Evolutionary conservation across 1,284 basidiomycete genomes (phyloP), one percentile per base, ranked within the genome.

Genomic region (Flammula alnicola): DNA sequence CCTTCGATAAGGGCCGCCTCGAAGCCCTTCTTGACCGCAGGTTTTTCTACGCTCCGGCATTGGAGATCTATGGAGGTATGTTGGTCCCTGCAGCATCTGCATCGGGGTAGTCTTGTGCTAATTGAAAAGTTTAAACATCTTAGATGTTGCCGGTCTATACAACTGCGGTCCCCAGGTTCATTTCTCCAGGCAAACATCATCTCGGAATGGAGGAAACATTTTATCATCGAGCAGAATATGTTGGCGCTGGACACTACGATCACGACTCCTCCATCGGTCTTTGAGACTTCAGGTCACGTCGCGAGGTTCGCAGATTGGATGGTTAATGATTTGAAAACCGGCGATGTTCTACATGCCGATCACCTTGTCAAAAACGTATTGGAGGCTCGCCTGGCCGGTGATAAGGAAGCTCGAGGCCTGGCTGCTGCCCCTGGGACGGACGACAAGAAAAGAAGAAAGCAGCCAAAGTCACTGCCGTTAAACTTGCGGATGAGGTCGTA

Each of bases 231-330:
- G 65, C 96, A 99, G 68, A 87, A 94, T 75, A 99, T 99, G 97
- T 87, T 97, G 61, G 96, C 99, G 74, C 84, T 99, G 58, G 96
- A 99, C 68, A 98, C 95, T 22, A 98, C 97, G 32, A 89, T 97
- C 73, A 96, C 98, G 88, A 99, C 96, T 0, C 88, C 95, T 22
- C 82, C 91, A 1, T 81, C 95, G 11, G 96, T 99, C 4, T 95
- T 99, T 70, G 96, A 98, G 72, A 91, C 96, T 0, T 98, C 95
- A 25, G 97, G 97, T 27, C 97, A 99, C 73, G 97, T 99, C 49
- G 96, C 96, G 54, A 87, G 96, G 63, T 99, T 99, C 66, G 91
- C 96, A 14, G 97, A 99, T 68, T 99, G 95, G 95, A 99, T 99
- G 97, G 91, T 93, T 67, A 97, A 97, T 75, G 97, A 99, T 64